These are phyloP conservation scores for Sanghuangporus baumii DNA, from an alignment of 1,284 basidiomycete genomes.

Conservation along the genomic window DNA sequence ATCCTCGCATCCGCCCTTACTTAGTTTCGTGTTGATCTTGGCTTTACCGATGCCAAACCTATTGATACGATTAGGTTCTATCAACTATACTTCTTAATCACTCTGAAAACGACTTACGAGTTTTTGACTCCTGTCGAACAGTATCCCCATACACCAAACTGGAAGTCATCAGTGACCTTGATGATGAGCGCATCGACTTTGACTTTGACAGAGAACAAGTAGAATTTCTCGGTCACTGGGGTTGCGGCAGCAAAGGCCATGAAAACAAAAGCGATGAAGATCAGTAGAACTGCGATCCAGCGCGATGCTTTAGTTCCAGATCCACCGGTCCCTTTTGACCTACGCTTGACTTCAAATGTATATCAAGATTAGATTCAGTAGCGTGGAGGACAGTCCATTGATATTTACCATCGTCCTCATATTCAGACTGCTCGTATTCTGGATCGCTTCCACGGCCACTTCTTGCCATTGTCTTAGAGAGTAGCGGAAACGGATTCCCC, in stretches of 20 bases:
- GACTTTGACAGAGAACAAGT: conserved; percentile 10
- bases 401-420: neutral
- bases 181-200: neutral
- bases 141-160: conserved; percentile 14
- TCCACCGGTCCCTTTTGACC: neutral
- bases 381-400: neutral
- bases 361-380: neutral
- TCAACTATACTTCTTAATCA: neutral
- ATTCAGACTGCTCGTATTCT: neutral
- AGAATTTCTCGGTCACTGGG: conserved; percentile 4
- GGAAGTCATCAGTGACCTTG: neutral
- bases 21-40: neutral
- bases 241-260: conserved; percentile 6
- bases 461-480: neutral
- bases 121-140: conserved; percentile 9
- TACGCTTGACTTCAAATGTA: neutral
- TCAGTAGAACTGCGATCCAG: neutral
- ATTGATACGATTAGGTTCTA: neutral
- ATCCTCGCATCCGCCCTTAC: conserved; percentile 1
- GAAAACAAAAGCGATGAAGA: conserved; percentile 7
- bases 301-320: neutral
- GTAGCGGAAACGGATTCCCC: neutral
- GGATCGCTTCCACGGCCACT: neutral
- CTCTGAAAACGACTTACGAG: neutral
- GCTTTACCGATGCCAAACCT: conserved; percentile 2